A percentile compares a stretch with the other conserved stretches of the same genome.
Evolutionary conservation across 345 rosid species (phyloP).

Genomic region (Pistacia vera): DNA sequence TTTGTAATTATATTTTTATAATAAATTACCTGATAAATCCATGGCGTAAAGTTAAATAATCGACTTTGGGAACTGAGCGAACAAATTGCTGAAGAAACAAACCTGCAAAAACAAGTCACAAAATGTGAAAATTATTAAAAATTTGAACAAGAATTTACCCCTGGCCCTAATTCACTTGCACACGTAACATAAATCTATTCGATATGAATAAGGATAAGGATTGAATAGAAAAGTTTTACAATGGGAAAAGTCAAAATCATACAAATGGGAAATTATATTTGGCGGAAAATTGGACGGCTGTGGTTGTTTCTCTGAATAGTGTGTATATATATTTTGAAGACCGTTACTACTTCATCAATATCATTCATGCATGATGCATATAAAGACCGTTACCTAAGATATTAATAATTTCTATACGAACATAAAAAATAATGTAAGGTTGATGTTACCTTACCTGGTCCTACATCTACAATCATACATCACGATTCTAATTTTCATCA

Average conservation of each 20-base stretch:
- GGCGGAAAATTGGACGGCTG: not conserved
- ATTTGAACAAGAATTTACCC: not conserved
- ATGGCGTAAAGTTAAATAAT: constrained; percentile 87
- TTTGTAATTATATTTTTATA: too few relatives aligned
- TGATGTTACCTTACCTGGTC: too few relatives aligned
- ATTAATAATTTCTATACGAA: too few relatives aligned
- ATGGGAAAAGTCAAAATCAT: not conserved
- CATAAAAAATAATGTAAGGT: too few relatives aligned
- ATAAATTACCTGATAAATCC: constrained; percentile 58
- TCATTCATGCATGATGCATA: too few relatives aligned
- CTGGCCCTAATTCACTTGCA: not conserved
- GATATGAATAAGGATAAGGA: too few relatives aligned
- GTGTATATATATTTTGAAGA: not conserved
- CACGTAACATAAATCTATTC: not conserved
- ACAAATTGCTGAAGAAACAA: constrained; percentile 88
- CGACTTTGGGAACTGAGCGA: constrained; percentile 81
- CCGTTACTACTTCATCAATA: not conserved
- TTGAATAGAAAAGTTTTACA: not conserved
- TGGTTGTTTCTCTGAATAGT: not conserved
- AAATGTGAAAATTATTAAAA: not conserved
- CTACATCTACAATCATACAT: too few relatives aligned
- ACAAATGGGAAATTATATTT: not conserved
- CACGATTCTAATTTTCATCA: too few relatives aligned
- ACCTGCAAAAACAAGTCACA: constrained; percentile 39
- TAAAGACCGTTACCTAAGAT: not conserved